These are phyloP conservation scores for Dimocarpus longan DNA, from an alignment of 345 rosid species.

Conservation along the genomic window DNA sequence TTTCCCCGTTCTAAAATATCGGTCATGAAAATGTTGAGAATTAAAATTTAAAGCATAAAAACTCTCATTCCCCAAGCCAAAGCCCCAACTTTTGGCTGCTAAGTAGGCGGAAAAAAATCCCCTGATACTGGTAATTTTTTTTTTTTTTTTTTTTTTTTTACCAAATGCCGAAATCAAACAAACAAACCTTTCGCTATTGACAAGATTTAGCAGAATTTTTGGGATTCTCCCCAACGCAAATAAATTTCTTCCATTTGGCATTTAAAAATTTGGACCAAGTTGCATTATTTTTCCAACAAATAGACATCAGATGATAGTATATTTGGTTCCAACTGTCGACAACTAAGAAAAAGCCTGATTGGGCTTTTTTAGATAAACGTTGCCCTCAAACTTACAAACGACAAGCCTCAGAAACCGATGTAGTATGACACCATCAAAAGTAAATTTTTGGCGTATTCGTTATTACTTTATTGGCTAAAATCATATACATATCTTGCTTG, in stretches of 20 bases:
- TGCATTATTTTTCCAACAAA: not conserved
- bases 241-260: not conserved
- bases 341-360: not conserved
- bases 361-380: not conserved
- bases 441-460: constrained; percentile 7
- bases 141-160: no score
- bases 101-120: no score
- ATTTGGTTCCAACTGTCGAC: not conserved
- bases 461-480: not conserved
- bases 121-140: no score
- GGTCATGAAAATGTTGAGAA: not conserved
- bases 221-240: not conserved
- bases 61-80: no score
- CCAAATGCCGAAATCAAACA: no score
- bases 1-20: no score
- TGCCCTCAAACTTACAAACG: not conserved
- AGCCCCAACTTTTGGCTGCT: not conserved
- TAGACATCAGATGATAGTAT: not conserved
- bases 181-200: not conserved
- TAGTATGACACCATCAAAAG: constrained; percentile 8
- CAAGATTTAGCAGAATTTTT: not conserved
- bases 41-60: no score
- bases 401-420: not conserved
- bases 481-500: no score
- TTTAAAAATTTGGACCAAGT: not conserved